A percentile compares a stretch with the other conserved stretches of the same genome.
Conservation (phyloP, 805 yeast genomes). For the Isabelozyma heimii region DNA sequence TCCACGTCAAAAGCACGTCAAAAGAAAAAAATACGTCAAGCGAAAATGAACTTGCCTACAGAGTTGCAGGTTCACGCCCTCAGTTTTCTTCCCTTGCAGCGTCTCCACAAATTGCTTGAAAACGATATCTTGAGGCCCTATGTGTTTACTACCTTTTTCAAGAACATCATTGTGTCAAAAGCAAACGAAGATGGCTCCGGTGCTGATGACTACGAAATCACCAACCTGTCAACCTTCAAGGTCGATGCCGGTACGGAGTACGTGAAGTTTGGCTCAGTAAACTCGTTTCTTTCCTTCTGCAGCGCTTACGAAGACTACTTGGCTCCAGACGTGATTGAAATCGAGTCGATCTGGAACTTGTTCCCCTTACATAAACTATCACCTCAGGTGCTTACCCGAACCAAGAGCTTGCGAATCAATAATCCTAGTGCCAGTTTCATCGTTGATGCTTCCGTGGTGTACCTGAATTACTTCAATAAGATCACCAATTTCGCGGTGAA, state of each 20-base stretch:
- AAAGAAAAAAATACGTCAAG: neutral
- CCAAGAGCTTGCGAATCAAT: neutral
- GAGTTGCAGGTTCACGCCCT: neutral
- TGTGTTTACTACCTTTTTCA: neutral
- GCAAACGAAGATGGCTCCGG: neutral
- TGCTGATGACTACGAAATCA: neutral
- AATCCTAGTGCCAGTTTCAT: neutral
- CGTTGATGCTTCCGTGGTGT: neutral
- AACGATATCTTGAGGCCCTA: neutral
- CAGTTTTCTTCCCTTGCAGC: neutral
- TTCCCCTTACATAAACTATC: neutral
- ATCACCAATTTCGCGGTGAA: neutral
- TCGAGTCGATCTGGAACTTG: constrained; percentile 1
- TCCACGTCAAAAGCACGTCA: neutral
- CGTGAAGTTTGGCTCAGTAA: neutral
- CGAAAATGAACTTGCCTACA: neutral
- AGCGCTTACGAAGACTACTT: neutral
- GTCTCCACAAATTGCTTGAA: neutral
- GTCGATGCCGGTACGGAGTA: neutral
- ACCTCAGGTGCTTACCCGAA: neutral
- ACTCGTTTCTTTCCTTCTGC: neutral
- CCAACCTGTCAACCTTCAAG: neutral
- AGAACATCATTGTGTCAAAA: neutral
- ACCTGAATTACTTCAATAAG: neutral
- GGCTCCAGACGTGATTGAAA: neutral